Conservation (phyloP, 768 basidiomycete species). For the Rhizopogon roseolus region DNA sequence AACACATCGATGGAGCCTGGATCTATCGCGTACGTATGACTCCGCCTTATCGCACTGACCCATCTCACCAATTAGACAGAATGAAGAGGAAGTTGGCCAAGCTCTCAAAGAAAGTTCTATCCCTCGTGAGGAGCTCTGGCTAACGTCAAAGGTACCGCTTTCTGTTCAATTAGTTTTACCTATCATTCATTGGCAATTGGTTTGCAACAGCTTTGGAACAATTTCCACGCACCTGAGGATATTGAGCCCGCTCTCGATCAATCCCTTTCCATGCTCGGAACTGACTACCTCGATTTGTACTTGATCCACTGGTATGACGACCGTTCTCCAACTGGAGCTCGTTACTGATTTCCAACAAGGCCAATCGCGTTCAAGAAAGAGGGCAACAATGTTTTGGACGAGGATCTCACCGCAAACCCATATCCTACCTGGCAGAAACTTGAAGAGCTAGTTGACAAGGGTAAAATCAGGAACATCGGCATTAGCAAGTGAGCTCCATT, state of each 20-base stretch:
- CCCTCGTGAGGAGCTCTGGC: slow-evolving; percentile 59
- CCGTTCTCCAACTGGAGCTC: not conserved
- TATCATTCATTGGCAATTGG: not conserved
- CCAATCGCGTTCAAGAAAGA: slow-evolving; percentile 64
- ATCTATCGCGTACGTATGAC: slow-evolving; percentile 46
- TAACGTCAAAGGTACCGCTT: slow-evolving; percentile 50
- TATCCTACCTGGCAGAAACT: slow-evolving; percentile 80
- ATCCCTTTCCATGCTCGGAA: slow-evolving; percentile 53
- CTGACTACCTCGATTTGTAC: slow-evolving; percentile 75
- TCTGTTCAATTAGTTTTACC: not conserved
- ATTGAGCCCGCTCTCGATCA: slow-evolving; percentile 66
- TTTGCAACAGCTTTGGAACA: slow-evolving; percentile 60
- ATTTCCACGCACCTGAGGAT: slow-evolving; percentile 69
- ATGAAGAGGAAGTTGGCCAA: slow-evolving; percentile 65
- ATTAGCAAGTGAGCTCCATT: slow-evolving; percentile 62
- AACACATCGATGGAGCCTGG: slow-evolving; percentile 75
- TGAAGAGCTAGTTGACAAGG: slow-evolving; percentile 72
- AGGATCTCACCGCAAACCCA: slow-evolving; percentile 59
- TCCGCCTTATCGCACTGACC: not conserved
- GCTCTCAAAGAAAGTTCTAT: slow-evolving; percentile 56
- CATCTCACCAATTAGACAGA: slow-evolving; percentile 29
- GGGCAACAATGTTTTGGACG: slow-evolving; percentile 41
- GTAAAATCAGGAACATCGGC: slow-evolving; percentile 76
- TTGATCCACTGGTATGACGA: slow-evolving; percentile 66
- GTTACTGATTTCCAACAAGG: slow-evolving; percentile 29